phyloP scores from a whole-genome alignment of 768 basidiomycete species.

The Arthromyces matolae region DNA sequence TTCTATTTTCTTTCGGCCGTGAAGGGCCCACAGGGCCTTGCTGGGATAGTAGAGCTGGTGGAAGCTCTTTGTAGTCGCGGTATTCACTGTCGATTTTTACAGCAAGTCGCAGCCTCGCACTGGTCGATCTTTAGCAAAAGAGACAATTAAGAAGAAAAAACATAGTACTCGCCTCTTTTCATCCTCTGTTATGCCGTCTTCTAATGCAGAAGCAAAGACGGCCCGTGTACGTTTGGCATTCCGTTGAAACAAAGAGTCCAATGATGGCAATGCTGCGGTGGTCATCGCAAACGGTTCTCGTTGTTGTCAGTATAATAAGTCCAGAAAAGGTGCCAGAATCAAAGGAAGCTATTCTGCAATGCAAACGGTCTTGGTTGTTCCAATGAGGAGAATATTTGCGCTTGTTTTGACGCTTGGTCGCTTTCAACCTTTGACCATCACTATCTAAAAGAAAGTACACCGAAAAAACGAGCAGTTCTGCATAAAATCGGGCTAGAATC shows the following conservation, averaged over 20 bases:
- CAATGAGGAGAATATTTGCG: slow-evolving; percentile 20
- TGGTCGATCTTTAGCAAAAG: slow-evolving; percentile 22
- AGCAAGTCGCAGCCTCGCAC: slow-evolving; percentile 69
- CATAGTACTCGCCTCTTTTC: slow-evolving; percentile 57
- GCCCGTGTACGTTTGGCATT: slow-evolving; percentile 71
- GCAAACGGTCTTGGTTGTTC: slow-evolving; percentile 9
- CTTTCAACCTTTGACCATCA: slow-evolving; percentile 17
- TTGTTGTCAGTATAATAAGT: no score
- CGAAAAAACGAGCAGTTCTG: slow-evolving; percentile 15
- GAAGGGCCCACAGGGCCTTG: slow-evolving; percentile 81
- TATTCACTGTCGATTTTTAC: slow-evolving; percentile 92
- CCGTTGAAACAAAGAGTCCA: slow-evolving; percentile 60
- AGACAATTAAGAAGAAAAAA: not conserved
- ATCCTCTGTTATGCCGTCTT: slow-evolving; percentile 59
- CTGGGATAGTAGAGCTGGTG: slow-evolving; percentile 74
- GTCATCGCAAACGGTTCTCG: slow-evolving; percentile 35
- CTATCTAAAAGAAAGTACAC: slow-evolving; percentile 12
- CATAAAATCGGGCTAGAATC: slow-evolving; percentile 18
- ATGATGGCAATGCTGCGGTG: slow-evolving; percentile 54
- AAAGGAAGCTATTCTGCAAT: no score
- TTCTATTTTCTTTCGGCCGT: slow-evolving; percentile 59
- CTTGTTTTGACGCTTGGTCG: slow-evolving; percentile 17
- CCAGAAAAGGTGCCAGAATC: no score
- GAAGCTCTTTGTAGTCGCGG: slow-evolving; percentile 79
- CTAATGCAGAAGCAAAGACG: slow-evolving; percentile 63